A percentile compares a stretch with the other conserved stretches of the same genome.
Conservation (phyloP, 768 basidiomycete genomes). For the Galerina marginata region DNA sequence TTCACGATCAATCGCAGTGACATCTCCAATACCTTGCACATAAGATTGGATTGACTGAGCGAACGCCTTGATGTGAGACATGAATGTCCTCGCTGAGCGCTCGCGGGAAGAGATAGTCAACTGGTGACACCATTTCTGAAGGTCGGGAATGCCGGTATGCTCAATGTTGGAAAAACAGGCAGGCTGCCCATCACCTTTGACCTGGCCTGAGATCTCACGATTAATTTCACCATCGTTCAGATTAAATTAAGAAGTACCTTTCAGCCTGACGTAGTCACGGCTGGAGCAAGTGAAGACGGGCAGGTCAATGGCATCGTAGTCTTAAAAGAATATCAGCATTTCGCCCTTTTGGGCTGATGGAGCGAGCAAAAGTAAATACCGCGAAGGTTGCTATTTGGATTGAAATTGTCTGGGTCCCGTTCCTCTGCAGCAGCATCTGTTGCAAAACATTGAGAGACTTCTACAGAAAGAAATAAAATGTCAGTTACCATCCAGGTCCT, state of each 20-base stretch:
- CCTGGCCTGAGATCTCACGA: conserved; percentile 46
- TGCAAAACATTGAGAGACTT: neutral
- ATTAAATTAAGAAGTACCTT: conserved; percentile 36
- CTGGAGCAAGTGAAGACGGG: conserved; percentile 68
- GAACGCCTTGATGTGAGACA: conserved; percentile 54
- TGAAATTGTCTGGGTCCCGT: conserved; percentile 60
- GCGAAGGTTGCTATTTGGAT: conserved; percentile 54
- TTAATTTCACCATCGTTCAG: neutral
- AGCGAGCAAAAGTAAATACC: conserved; percentile 35
- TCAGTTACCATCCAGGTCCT: conserved; percentile 58
- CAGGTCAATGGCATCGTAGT: conserved; percentile 63
- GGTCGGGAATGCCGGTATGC: conserved; percentile 60
- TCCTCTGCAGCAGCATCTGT: conserved; percentile 62
- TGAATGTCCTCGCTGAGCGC: conserved; percentile 48
- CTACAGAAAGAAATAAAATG: neutral
- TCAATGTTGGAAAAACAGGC: conserved; percentile 57
- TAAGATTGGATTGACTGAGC: conserved; percentile 51
- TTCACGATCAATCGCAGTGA: conserved; percentile 56
- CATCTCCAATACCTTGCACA: conserved; percentile 55
- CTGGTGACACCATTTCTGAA: conserved; percentile 63
- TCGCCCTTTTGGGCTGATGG: neutral
- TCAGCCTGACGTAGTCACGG: conserved; percentile 64
- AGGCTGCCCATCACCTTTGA: conserved; percentile 64
- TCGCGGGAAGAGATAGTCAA: conserved; percentile 60
- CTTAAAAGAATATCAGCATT: conserved; percentile 31